These are phyloP conservation scores for Tubosaeta sp. DNA, from an alignment of 768 basidiomycete species.

Conservation along the genomic window DNA sequence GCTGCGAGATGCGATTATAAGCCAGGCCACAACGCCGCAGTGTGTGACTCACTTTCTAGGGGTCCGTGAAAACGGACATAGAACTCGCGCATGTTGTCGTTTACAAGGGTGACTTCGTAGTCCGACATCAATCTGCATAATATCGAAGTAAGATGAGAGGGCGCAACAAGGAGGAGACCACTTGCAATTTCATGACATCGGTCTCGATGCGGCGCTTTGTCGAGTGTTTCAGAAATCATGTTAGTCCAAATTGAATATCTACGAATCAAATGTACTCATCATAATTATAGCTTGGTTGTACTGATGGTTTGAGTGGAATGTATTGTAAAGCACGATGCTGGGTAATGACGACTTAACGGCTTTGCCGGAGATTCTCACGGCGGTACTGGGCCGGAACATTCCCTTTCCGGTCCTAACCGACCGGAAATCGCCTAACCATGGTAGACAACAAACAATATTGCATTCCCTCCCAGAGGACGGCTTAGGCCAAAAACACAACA, in stretches of 20 bases:
- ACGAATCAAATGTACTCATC: conserved; percentile 50
- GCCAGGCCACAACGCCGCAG: background rate
- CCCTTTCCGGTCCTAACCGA: conserved; percentile 19
- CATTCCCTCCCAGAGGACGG: conserved; percentile 18
- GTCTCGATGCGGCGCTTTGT: conserved; percentile 96
- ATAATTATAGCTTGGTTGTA: conserved; percentile 37
- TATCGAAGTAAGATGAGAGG: conserved; percentile 8
- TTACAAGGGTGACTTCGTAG: conserved; percentile 95
- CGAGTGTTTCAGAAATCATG: conserved; percentile 45
- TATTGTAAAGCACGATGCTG: conserved; percentile 1
- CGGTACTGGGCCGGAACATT: conserved; percentile 11
- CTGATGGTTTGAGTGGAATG: conserved; percentile 13
- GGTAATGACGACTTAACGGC: conserved; percentile 16
- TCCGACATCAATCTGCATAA: conserved; percentile 88
- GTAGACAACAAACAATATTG: background rate
- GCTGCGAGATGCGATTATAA: conserved; percentile 44
- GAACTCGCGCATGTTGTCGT: conserved; percentile 99
- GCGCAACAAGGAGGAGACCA: conserved; percentile 2
- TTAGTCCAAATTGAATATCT: conserved; percentile 23
- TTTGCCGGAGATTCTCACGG: conserved; percentile 1
- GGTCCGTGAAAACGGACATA: conserved; percentile 95
- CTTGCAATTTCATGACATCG: conserved; percentile 98
- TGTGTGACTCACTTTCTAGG: conserved; percentile 69
- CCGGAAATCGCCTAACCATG: background rate
- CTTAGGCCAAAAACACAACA: conserved; percentile 2